phyloP scores from a whole-genome alignment of 2,329 filamentous ascomycete species.

The Pseudocercospora crystallina region DNA sequence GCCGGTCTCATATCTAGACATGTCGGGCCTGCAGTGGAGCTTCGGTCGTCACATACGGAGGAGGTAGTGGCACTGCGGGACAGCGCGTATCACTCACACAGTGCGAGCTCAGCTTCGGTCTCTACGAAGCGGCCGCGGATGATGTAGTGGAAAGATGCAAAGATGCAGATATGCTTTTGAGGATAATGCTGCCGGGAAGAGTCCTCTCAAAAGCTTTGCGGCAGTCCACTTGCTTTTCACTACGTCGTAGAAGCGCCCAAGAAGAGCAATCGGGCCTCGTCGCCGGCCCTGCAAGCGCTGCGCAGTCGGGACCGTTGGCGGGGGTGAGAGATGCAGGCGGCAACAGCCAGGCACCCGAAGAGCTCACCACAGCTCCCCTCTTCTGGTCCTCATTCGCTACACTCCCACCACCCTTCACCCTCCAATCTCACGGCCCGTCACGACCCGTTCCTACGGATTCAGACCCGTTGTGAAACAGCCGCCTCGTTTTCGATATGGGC shows the following conservation, averaged over 20 bases:
- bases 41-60: background rate
- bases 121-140: background rate
- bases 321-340: background rate
- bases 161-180: too few relatives aligned
- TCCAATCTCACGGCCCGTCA: background rate
- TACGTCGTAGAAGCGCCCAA: slow-evolving; percentile 1
- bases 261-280: background rate
- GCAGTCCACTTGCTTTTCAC: background rate
- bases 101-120: background rate
- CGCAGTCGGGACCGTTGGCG: too few relatives aligned
- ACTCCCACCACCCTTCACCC: too few relatives aligned
- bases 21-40: slow-evolving; percentile 1
- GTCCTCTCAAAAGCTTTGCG: background rate
- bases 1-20: background rate
- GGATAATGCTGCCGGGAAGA: too few relatives aligned
- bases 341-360: background rate
- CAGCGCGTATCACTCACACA: slow-evolving; percentile 3
- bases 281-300: background rate
- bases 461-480: slow-evolving; percentile 1
- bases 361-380: too few relatives aligned
- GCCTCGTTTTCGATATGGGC: slow-evolving; percentile 11
- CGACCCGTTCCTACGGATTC: background rate
- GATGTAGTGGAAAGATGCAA: too few relatives aligned
- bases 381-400: too few relatives aligned
- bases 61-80: background rate